Base-by-base conservation (phyloP, 2,329 filamentous ascomycete species). In the Xylaria sp. region DNA sequence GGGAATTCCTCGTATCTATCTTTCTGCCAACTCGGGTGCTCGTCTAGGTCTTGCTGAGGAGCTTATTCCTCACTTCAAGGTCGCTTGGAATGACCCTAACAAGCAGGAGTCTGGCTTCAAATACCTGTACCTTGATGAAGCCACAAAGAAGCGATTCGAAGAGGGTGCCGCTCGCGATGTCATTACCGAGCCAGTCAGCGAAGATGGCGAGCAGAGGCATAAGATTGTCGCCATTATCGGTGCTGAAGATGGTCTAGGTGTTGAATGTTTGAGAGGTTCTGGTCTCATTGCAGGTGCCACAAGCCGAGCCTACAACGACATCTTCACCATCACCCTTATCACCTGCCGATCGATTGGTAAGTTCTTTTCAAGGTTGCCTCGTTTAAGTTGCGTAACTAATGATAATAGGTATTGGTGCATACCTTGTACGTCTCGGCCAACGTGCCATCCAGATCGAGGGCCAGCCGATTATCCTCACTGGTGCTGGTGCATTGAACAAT, bases 401-500 rank as follows among this genome's bases (percentile, higher is more conserved):
- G 23, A 45, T 35, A 14, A 33, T 63, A 89, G 87, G 87, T 90
- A 99, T 99, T 69, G 95, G 95, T 87, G 95, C 95, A 55, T 99
- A 99, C 81, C 91, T 99, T 59, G 95, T 99, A 71, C 94, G 95
- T 77, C 92, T 99, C 64, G 95, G 95, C 63, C 95, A 99, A 80
- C 92, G 95, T 88, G 94, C 95, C 68, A 96, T 99, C 69, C 95
- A 99, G 81, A 96, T 99, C 69, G 95, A 99, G 80, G 95, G 95
- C 63, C 95, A 99, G 81, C 95, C 95, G 40, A 99, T 99, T 78
- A 99, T 99, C 74, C 87, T 99, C 67, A 99, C 95, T 73, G 95
- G 95, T 86, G 95, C 95, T 51, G 92, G 92, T 68, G 95, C 95
- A 63, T 90, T 99, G 78, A 99, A 99, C 88, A 99, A 98, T 83